Conservation (phyloP, 2,329 filamentous ascomycete species). For the Hymenoscyphus fructigenus region DNA sequence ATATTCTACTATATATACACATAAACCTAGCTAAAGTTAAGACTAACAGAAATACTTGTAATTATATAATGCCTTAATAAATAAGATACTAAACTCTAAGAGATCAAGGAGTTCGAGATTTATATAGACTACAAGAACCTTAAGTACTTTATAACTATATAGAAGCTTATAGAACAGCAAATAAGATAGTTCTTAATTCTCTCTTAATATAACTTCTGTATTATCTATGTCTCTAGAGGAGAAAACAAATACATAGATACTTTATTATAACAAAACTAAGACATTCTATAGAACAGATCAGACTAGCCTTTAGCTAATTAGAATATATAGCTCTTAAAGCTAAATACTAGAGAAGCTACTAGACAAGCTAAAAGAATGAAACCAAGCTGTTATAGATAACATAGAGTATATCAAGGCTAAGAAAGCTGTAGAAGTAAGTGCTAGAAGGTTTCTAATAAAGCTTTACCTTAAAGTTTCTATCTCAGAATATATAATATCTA, state of each 20-base stretch:
- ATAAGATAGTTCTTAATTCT: constrained; percentile 9
- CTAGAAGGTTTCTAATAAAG: neutral
- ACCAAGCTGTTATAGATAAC: neutral
- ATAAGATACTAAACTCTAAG: neutral
- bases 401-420: neutral
- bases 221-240: neutral
- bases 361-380: neutral
- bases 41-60: neutral
- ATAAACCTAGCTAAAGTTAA: too few species aligned
- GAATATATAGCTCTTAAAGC: neutral
- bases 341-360: neutral
- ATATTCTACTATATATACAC: neutral
- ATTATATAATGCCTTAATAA: neutral
- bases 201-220: constrained; percentile 8
- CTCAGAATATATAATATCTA: too few species aligned
- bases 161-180: constrained; percentile 10
- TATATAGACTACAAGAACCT: constrained; percentile 14
- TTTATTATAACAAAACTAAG: neutral
- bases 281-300: neutral
- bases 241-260: neutral
- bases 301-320: neutral
- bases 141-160: constrained; percentile 12
- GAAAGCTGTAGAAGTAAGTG: neutral
- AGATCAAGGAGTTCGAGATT: constrained; percentile 9
- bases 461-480: too few species aligned